A percentile compares a stretch with the other conserved stretches of the same genome.
Evolutionary conservation across 2,329 filamentous ascomycete species (phyloP).

Genomic region (Aspergillus tanneri): DNA sequence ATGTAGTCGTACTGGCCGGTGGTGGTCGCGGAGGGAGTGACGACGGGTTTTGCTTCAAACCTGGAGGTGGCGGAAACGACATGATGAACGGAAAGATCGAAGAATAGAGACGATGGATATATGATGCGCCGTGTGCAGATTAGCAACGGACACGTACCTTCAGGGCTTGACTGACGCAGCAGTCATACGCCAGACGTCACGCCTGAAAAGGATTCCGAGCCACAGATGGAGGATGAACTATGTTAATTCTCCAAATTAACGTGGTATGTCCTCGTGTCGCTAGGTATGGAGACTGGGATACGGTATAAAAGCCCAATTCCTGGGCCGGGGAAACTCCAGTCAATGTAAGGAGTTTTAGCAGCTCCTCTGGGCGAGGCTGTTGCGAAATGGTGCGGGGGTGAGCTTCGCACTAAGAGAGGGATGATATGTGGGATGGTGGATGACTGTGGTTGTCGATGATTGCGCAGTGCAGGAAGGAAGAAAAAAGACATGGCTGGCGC

Average conservation of each 20-base stretch:
- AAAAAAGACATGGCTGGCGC: too few species aligned
- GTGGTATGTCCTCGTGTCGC: neutral
- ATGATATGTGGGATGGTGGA: too few species aligned
- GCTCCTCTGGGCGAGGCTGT: too few species aligned
- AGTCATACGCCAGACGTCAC: slow-evolving; percentile 38
- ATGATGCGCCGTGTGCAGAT: slow-evolving; percentile 31
- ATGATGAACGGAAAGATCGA: slow-evolving; percentile 58
- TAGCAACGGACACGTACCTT: slow-evolving; percentile 45
- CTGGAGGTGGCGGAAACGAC: slow-evolving; percentile 85
- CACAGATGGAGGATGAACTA: slow-evolving; percentile 2
- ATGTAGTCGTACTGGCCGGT: slow-evolving; percentile 47
- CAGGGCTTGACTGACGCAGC: slow-evolving; percentile 37
- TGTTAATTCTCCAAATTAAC: neutral
- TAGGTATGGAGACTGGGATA: too few species aligned
- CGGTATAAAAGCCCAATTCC: too few species aligned
- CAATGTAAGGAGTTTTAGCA: too few species aligned
- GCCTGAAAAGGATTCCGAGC: slow-evolving; percentile 29
- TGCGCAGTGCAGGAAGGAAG: too few species aligned
- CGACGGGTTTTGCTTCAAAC: slow-evolving; percentile 54
- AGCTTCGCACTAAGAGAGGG: too few species aligned
- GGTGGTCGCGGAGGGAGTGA: slow-evolving; percentile 79
- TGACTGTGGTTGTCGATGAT: too few species aligned
- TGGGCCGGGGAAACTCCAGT: too few species aligned
- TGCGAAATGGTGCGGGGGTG: too few species aligned
- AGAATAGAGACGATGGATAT: slow-evolving; percentile 28